Evolutionary conservation across 768 basidiomycete genomes (phyloP).

Genomic region (Pleurotus djamor): DNA sequence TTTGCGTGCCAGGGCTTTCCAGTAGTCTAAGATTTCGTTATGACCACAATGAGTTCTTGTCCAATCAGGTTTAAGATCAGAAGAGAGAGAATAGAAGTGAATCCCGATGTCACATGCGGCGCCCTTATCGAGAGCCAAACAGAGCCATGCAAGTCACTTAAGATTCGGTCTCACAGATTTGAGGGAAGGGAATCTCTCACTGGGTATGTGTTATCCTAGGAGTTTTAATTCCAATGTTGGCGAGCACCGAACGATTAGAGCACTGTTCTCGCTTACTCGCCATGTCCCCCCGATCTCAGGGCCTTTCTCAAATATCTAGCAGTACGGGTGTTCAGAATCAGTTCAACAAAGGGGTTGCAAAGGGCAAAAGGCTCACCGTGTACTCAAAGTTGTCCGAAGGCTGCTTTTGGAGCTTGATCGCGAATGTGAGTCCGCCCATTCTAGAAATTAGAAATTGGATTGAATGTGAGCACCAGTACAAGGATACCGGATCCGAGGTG

Average conservation of each 20-base stretch:
- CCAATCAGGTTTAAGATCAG: conserved; percentile 47
- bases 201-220: conserved; percentile 25
- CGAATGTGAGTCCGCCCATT: conserved; percentile 38
- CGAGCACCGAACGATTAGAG: neutral
- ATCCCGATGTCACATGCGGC: conserved; percentile 41
- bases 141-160: neutral
- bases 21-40: conserved; percentile 40
- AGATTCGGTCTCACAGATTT: neutral
- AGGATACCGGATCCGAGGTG: neutral
- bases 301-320: conserved; percentile 46
- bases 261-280: conserved; percentile 30
- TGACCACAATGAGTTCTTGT: conserved; percentile 35
- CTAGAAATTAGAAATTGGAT: conserved; percentile 23
- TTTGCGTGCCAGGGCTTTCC: conserved; percentile 36
- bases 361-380: conserved; percentile 20
- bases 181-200: neutral
- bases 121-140: conserved; percentile 23
- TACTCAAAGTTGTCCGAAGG: conserved; percentile 36
- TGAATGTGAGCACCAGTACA: neutral
- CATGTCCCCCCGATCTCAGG: conserved; percentile 48
- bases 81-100: conserved; percentile 45
- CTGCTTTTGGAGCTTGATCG: conserved; percentile 31
- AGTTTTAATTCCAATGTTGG: too few species aligned
- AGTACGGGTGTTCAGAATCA: neutral
- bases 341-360: neutral